phyloP scores from a whole-genome alignment of 139 green algal genomes.

The Diplosphaera chodatii region DNA sequence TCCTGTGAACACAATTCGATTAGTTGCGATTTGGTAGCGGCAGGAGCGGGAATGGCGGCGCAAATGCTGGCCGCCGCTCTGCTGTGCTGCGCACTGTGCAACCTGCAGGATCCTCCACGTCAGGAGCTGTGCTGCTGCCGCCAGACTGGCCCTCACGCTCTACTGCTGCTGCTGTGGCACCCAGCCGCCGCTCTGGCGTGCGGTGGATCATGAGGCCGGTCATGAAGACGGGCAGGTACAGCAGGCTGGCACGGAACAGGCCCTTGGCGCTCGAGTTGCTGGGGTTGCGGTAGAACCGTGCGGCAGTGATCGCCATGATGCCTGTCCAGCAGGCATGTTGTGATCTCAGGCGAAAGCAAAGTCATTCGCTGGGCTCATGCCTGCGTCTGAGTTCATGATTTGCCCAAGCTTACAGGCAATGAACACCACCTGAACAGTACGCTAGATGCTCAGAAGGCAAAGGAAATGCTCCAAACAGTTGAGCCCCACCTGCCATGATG shows the following conservation, averaged over 20 bases:
- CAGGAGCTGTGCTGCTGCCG: neutral
- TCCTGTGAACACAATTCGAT: neutral
- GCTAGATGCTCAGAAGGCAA: no score
- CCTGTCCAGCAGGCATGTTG: constrained; percentile 9
- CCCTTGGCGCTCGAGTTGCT: constrained; percentile 52
- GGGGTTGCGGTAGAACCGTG: constrained; percentile 63
- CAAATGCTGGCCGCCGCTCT: neutral
- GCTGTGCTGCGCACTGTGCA: neutral
- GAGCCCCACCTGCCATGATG: constrained; percentile 21
- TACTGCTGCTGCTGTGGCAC: constrained; percentile 22
- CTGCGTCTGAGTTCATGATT: no score
- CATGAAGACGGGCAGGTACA: constrained; percentile 91
- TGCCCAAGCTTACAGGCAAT: no score
- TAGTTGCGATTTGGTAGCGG: neutral
- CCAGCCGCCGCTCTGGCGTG: constrained; percentile 26
- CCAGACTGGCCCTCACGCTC: no score
- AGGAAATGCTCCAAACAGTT: neutral
- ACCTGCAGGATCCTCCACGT: neutral
- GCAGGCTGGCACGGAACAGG: constrained; percentile 81
- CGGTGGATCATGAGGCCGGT: constrained; percentile 72
- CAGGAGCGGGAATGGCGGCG: neutral
- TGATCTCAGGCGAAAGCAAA: no score
- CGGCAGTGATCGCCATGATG: constrained; percentile 55
- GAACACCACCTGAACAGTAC: neutral
- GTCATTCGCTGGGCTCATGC: no score